Evolutionary conservation across 176 grass and related monocot genomes (phyloP), one percentile per base, ranked within the genome.

Genomic region (Triticum aestivum): DNA sequence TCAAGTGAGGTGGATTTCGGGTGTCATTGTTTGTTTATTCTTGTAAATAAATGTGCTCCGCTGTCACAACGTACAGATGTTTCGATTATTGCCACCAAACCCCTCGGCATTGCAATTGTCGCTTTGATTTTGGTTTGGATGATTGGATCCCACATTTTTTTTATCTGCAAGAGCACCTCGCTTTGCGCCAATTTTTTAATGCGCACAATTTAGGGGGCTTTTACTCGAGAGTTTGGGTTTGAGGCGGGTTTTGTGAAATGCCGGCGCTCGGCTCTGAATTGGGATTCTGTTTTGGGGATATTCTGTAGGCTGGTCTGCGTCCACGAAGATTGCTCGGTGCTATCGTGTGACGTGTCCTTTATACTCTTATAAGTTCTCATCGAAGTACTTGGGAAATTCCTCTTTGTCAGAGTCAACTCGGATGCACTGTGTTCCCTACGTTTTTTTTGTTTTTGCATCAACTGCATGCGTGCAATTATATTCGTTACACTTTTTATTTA

Each of bases 21-120:
- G n/a, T 83, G 65, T 27, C 34, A n/a, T 73, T 27, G 45, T 64
- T 64, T 26, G 61, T 64, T 24, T 70, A 4, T 75, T 88, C 23
- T 32, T 7, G 74, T 49, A 38, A 24, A 56, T 49, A 38, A 24
- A 56, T 26, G 9, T 3, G 61, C 30, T 76, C 34, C 45, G 27
- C 44, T 81, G 26, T 89, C 45, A 41, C 59, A 47, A 8, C 32
- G 32, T 5, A 20, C 41, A 3, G 15, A 33, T 11, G 15, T 2
- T 73, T 65, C 24, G 44, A 23, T 62, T 39, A 30, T 41, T 61
- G 23, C 35, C 5, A 24, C 81, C 32, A 17, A 18, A 10, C 47
- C 18, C 29, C 1, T 20, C 23, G 17, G 54, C 33, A 44, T 41
- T 61, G 34, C 34, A 37, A 44, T 30, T 42, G 81, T 11, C 32